Conservation (phyloP, 208 protist genomes). For the Acanthamoeba royreba region DNA sequence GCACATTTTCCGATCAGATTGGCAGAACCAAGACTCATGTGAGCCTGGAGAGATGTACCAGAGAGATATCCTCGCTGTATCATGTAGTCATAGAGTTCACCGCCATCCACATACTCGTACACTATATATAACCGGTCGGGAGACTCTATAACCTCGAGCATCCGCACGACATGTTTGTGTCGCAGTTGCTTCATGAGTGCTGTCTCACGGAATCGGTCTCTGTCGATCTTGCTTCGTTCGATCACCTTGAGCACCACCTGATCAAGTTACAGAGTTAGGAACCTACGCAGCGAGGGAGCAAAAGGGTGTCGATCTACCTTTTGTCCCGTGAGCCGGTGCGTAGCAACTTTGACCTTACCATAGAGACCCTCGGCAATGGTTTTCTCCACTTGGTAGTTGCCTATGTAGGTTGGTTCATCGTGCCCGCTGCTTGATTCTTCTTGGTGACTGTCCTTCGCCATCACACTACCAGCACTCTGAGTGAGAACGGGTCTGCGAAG, state of each 20-base stretch:
- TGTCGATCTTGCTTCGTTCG: conserved; percentile 12
- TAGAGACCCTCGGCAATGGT: conserved; percentile 5
- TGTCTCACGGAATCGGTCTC: conserved; percentile 31
- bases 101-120: conserved; percentile 39
- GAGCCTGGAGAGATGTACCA: not conserved
- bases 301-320: not conserved
- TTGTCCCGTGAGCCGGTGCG: conserved; percentile 5
- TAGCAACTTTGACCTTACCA: conserved; percentile 41
- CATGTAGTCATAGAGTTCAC: conserved; percentile 44
- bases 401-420: not conserved
- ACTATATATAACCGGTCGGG: not conserved
- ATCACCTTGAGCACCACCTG: conserved; percentile 45
- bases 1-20: too few relatives aligned
- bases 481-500: not conserved
- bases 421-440: not conserved
- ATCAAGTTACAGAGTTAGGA: not conserved
- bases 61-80: not conserved
- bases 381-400: not conserved
- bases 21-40: too few relatives aligned
- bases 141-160: conserved; percentile 35
- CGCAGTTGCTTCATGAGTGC: conserved; percentile 24
- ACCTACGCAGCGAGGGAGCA: not conserved
- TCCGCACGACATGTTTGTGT: not conserved
- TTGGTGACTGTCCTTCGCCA: not conserved
- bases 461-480: not conserved